Evolutionary conservation across 2,329 filamentous ascomycete genomes (phyloP).

Genomic region (Chrysosporium queenslandicum): DNA sequence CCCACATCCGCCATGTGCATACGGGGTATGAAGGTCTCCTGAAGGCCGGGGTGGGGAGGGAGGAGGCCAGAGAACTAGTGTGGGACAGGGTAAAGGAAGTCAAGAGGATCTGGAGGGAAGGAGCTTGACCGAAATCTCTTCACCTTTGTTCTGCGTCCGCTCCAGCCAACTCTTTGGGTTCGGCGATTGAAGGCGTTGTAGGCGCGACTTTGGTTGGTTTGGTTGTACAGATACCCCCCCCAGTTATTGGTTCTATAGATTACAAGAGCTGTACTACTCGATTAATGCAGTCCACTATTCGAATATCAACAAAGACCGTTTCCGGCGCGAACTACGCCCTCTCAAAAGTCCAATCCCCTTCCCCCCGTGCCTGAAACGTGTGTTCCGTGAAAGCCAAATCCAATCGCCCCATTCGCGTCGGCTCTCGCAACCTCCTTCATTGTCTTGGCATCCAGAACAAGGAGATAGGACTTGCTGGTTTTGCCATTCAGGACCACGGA

Average conservation of each 20-base stretch:
- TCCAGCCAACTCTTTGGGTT: background rate
- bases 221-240: background rate
- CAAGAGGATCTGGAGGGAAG: conserved; percentile 26
- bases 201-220: background rate
- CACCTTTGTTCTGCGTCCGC: background rate
- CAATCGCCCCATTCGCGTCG: conserved; percentile 40
- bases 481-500: conserved; percentile 45
- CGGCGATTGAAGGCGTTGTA: background rate
- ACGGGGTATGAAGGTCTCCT: conserved; percentile 34
- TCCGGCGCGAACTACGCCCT: background rate
- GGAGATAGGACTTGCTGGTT: conserved; percentile 43
- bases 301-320: background rate
- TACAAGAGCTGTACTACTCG: background rate
- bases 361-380: conserved; percentile 23
- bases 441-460: conserved; percentile 42
- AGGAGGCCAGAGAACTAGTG: conserved; percentile 26
- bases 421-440: conserved; percentile 44
- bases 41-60: conserved; percentile 20
- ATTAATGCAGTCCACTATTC: background rate
- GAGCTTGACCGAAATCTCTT: background rate
- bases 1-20: conserved; percentile 36
- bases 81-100: conserved; percentile 25
- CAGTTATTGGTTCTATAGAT: background rate
- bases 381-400: conserved; percentile 47
- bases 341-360: conserved; percentile 2